phyloP scores from a whole-genome alignment of 148 eudicot genomes.

The Silene latifolia region DNA sequence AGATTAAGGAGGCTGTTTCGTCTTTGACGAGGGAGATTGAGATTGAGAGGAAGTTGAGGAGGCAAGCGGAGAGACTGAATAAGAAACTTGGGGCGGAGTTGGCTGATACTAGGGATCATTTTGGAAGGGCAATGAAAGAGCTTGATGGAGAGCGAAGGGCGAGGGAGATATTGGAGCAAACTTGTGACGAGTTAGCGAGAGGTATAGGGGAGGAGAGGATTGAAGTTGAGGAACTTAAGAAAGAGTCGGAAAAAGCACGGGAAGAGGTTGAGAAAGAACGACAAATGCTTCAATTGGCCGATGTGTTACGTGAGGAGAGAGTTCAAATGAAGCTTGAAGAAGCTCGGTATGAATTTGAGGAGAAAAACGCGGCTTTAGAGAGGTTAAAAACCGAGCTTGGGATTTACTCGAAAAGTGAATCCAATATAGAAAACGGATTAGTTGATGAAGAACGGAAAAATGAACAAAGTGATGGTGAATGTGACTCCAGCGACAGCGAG shows the following conservation, averaged over 20 bases:
- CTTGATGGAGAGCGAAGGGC: slow-evolving; percentile 62
- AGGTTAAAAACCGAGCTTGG: slow-evolving; percentile 62
- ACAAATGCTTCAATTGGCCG: slow-evolving; percentile 86
- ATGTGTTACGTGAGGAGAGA: slow-evolving; percentile 80
- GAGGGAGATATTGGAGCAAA: slow-evolving; percentile 72
- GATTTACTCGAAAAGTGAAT: slow-evolving; percentile 31
- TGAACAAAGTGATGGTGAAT: slow-evolving; percentile 18
- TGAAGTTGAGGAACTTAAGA: slow-evolving; percentile 66
- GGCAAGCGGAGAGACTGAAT: slow-evolving; percentile 72
- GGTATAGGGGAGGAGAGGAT: slow-evolving; percentile 76
- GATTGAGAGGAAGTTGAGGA: slow-evolving; percentile 62
- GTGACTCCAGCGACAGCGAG: slow-evolving; percentile 61
- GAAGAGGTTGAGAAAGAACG: slow-evolving; percentile 83
- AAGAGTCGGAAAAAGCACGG: slow-evolving; percentile 48
- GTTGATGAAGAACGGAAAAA: slow-evolving; percentile 26
- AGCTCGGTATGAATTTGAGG: slow-evolving; percentile 77
- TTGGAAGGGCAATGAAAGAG: slow-evolving; percentile 45
- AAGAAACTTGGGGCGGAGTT: slow-evolving; percentile 76
- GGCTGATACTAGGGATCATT: slow-evolving; percentile 48
- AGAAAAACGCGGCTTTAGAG: slow-evolving; percentile 70
- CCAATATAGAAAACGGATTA: slow-evolving; percentile 27
- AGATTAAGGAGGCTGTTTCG: slow-evolving; percentile 44
- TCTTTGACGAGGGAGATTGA: slow-evolving; percentile 57
- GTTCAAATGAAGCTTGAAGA: slow-evolving; percentile 94
- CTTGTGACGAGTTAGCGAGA: slow-evolving; percentile 75